Base-by-base conservation (phyloP, 148 eudicot genomes). In the Simmondsia chinensis region DNA sequence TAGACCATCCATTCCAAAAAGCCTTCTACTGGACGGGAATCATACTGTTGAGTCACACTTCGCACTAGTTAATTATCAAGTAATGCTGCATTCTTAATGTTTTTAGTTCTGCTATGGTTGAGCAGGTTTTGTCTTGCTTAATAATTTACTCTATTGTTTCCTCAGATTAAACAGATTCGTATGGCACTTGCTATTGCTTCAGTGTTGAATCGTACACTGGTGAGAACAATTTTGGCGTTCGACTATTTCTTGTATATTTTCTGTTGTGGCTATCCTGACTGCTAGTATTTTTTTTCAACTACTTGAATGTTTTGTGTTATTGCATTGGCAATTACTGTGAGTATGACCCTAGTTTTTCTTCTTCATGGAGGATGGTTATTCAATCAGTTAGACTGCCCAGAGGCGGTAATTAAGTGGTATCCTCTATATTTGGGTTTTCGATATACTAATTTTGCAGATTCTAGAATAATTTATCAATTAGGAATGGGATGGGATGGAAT, bases 181-280 rank as follows among this genome's bases (percentile, higher is more conserved):
- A 77, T 79, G 35, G 99, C 95, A 44, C 95, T 91, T 60, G 94
- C 99, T 48, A 66, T 91, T 50, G 83, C 95, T 30, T 74, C 83
- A 38, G 50, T 91, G 59, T 60, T 85, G 66, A 73, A 68, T 25
- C 99, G 95, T 54, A 79, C 86, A 25, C 67, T 91, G 99, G 99
- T 91, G 69, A 85, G 87, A 52, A 56, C 18, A 14, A 43, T 47
- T 32, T 15, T 15, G 34, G 9, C 23, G 41, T 48, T 24, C 25
- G 31, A 37, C 50, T 53, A 35, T 23, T 11, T 33, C 5, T 37
- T 33, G 40, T 23, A 31, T 39, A 13, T 33, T 35, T 61, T 12
- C 9, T 18, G 27, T 14, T 40, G 16, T 34, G 20, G 49, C 26
- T 49, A 36, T 12, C 15, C 4, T n/a, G n/a, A n/a, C n/a, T n/a